These are phyloP conservation scores for Pseudogymnoascus sp. DNA, from an alignment of 2,329 filamentous ascomycete genomes.

Conservation along the genomic window DNA sequence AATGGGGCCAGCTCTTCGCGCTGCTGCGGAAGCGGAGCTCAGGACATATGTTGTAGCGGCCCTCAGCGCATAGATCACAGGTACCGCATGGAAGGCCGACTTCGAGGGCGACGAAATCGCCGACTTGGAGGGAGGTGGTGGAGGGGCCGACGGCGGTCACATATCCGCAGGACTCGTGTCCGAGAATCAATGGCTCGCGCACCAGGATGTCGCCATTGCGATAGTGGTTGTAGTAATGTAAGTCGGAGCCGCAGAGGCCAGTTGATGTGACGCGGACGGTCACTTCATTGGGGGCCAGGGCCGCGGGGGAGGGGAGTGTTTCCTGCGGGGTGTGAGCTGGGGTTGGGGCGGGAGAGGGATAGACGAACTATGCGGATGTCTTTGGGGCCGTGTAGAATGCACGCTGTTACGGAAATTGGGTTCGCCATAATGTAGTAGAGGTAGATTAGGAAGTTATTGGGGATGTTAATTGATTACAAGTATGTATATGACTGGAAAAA, in stretches of 20 bases:
- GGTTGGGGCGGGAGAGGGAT: constrained; percentile 31
- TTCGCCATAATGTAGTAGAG: not conserved
- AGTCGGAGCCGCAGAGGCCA: constrained; percentile 64
- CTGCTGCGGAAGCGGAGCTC: constrained; percentile 90
- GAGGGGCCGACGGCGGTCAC: constrained; percentile 62
- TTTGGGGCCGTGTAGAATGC: not conserved
- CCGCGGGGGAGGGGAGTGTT: constrained; percentile 34
- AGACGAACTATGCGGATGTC: not conserved
- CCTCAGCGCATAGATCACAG: constrained; percentile 70
- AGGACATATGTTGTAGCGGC: constrained; percentile 83
- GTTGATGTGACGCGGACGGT: constrained; percentile 59
- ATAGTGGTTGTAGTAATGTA: constrained; percentile 63
- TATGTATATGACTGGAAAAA: not conserved
- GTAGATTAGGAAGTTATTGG: not conserved
- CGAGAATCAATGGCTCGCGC: constrained; percentile 57
- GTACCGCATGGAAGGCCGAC: constrained; percentile 79
- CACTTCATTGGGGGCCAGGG: constrained; percentile 45
- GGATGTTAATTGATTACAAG: not conserved
- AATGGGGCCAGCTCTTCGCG: constrained; percentile 51
- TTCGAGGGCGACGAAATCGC: constrained; percentile 87
- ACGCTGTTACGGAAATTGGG: not conserved
- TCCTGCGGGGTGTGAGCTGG: constrained; percentile 28
- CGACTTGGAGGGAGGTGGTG: constrained; percentile 56
- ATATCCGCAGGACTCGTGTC: constrained; percentile 71
- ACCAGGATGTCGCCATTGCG: constrained; percentile 62